Evolutionary conservation across 495 filamentous ascomycete genomes (phyloP), one percentile per base, ranked within the genome.

Genomic region (Talaromyces wortmannii): DNA sequence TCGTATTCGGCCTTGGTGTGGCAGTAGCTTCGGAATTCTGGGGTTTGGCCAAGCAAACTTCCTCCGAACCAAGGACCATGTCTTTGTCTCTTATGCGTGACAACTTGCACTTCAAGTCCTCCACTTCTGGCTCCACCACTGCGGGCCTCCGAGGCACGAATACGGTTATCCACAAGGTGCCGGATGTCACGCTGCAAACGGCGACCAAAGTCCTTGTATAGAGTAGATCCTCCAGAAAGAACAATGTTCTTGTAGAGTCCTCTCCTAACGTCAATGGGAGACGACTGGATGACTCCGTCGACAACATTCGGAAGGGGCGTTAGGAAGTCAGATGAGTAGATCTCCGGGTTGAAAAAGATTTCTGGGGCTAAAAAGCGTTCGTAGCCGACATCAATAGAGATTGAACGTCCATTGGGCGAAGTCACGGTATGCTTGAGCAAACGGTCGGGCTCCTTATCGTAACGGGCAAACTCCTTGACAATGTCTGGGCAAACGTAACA

Each of bases 171-270:
- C 32, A 97, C 94, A 36, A 97, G 78, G 64, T 96, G 88, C 65
- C 90, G 87, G 73, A 98, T 97, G 65, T 97, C 95, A 61, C 94
- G 85, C 71, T 98, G 94, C 75, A 98, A 77, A 64, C 94, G 83
- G 53, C 94, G 84, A 18, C 94, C 94, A 69, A 98, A 98, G 71
- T 96, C 90, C 74, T 96, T 95, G 79, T 96, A 98, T 53, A 98
- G 77, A 10, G 94, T 98, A 52, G 91, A 96, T 53, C 94, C 94
- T 60, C 94, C 94, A 7, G 92, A 97, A 33, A 98, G 79, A 5
- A 98, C 94, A 73, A 98, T 98, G 71, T 98, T 98, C 86, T 98
- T 98, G 79, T 98, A 98, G 6, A 98, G 82, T 18, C 94, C 94
- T 71, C 94, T 80, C 58, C 94, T 89, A 48, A 98, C 94, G 67